Evolutionary conservation across 2,329 filamentous ascomycete species (phyloP).

Genomic region (Exophiala phaeomuriformis): DNA sequence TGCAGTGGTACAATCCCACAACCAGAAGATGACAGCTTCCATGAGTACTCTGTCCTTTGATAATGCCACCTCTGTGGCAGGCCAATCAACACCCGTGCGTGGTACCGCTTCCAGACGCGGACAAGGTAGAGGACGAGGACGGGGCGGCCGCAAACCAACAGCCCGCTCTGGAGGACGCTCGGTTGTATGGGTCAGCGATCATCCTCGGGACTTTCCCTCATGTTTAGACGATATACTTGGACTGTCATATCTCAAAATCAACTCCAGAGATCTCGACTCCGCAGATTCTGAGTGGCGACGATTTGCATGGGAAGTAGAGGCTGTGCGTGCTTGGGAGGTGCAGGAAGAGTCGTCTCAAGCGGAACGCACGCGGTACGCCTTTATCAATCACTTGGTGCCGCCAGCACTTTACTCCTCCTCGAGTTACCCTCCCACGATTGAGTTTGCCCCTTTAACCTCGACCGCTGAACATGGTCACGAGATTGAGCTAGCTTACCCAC

Average conservation of each 20-base stretch:
- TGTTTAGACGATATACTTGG: constrained; percentile 14
- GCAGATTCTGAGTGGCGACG: constrained; percentile 15
- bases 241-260: constrained; percentile 6
- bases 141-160: background rate
- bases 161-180: background rate
- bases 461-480: constrained; percentile 12
- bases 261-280: constrained; percentile 5
- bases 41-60: constrained; percentile 14
- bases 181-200: constrained; percentile 12
- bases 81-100: background rate
- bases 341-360: constrained; percentile 2
- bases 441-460: constrained; percentile 9
- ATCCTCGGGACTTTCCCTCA: constrained; percentile 11
- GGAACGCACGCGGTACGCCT: constrained; percentile 12
- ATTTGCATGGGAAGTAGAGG: constrained; percentile 38
- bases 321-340: constrained; percentile 45
- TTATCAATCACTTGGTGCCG: constrained; percentile 24
- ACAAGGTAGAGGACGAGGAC: background rate
- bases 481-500: constrained; percentile 13
- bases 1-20: constrained; percentile 12
- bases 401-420: constrained; percentile 7
- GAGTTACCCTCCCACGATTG: background rate
- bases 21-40: constrained; percentile 9
- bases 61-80: background rate
- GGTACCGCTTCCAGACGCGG: background rate